phyloP scores from a whole-genome alignment of 176 grass and related monocot species.

The Avena insularis region DNA sequence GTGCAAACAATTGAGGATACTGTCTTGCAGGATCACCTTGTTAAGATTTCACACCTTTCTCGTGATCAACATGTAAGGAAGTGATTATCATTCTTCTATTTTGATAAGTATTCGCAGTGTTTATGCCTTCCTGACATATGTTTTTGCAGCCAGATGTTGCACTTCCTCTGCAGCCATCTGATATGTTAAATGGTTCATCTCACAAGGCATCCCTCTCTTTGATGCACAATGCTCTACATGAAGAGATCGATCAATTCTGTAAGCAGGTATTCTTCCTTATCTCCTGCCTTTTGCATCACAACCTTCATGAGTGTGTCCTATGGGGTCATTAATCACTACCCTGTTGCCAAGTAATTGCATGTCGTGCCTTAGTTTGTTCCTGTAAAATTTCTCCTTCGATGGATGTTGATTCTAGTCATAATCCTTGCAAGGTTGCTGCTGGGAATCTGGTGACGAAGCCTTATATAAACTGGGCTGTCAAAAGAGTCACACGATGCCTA shows the following conservation, averaged over 20 bases:
- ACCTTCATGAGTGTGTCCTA: conserved; percentile 16
- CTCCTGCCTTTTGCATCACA: conserved; percentile 23
- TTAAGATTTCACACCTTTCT: conserved; percentile 90
- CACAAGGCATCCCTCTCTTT: conserved; percentile 58
- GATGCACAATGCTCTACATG: conserved; percentile 86
- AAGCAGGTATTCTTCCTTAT: conserved; percentile 75
- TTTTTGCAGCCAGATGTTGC: conserved; percentile 92
- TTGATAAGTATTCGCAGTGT: conserved; percentile 19
- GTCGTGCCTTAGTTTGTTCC: conserved; percentile 15
- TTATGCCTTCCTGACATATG: conserved; percentile 46
- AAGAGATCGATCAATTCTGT: conserved; percentile 94
- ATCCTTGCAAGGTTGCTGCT: conserved; percentile 74
- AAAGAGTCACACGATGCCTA: conserved; percentile 86
- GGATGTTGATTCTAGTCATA: conserved; percentile 45
- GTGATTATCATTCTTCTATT: conserved; percentile 36
- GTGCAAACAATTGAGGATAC: conserved; percentile 83
- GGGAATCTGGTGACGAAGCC: conserved; percentile 81
- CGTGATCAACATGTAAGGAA: conserved; percentile 95
- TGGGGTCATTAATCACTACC: conserved; percentile 27
- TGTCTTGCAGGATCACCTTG: conserved; percentile 84
- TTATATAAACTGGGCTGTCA: conserved; percentile 93
- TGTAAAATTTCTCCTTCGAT: not conserved
- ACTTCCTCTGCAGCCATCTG: conserved; percentile 88
- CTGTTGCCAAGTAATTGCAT: conserved; percentile 18
- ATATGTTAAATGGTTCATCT: conserved; percentile 65